Base-by-base conservation (phyloP, 2,329 filamentous ascomycete genomes). In the Pleurostoma richardsiae region DNA sequence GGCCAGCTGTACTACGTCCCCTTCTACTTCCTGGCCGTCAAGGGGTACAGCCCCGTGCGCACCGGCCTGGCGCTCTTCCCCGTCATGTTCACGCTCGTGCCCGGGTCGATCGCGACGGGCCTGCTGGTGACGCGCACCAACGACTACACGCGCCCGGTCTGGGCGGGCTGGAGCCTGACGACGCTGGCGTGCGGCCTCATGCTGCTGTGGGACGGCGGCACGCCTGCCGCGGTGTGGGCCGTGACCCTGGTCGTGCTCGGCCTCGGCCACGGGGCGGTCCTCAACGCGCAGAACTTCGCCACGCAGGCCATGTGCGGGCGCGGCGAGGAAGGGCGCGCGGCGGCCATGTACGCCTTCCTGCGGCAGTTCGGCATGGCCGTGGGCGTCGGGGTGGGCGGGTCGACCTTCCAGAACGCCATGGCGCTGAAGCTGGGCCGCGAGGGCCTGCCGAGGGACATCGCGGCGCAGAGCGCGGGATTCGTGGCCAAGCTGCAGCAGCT, bases 21-120 rank as follows among this genome's bases (percentile, higher is more conserved):
- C 2, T 46, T 54, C 4, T 59, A 55, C 43, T 59, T 56, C 42
- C 44, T 51, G 30, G 46, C 51, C 5, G 50, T 59, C 11, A 51
- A 53, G 33, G 40, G 41, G 6, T 56, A 48, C 43, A 49, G 31
- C 1, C 46, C 48, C 4, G 41, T 54, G 11, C 10, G 46, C 2
- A 49, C 54, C 5, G 50, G 53, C n/a, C n/a, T 58, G 4, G 40
- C 51, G 29, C 44, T 55, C 4, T 48, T 59, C 33, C 54, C 53
- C 2, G 45, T 47, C 4, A 50, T 49, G 10, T 41, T 54, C n/a
- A 46, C 45, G 3, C 40, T 54, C 7, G 49, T 53, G 4, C 49
- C 49, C 6, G 41, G 43, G 11, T 47, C 48, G 5, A 53, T 56
- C 40, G 41, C 53, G 26, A 49, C 48, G 10, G 51, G 55, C 28